phyloP scores from a whole-genome alignment of 1,284 basidiomycete species.

The Cyathus olla region DNA sequence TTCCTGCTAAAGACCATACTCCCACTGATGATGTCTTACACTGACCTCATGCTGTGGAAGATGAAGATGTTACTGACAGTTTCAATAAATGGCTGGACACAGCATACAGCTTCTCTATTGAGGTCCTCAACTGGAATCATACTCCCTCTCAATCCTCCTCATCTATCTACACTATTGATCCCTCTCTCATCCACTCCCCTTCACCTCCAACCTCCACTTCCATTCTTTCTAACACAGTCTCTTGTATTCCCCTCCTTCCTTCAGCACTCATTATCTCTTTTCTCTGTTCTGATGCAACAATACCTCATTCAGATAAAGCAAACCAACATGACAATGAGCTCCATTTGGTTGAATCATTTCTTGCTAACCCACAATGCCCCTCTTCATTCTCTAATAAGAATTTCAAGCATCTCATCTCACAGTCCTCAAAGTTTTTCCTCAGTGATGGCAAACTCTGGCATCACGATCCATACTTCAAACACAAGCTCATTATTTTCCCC shows the following conservation, averaged over 20 bases:
- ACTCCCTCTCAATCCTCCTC: not conserved
- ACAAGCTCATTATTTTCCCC: not conserved
- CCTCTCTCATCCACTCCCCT: not conserved
- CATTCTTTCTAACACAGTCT: not conserved
- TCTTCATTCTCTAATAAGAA: not conserved
- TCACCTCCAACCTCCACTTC: not conserved
- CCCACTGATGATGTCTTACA: constrained; percentile 44
- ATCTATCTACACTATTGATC: not conserved
- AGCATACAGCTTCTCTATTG: not conserved
- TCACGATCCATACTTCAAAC: not conserved
- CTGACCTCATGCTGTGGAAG: constrained; percentile 14
- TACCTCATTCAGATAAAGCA: not conserved
- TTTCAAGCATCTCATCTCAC: not conserved
- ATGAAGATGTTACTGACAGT: constrained; percentile 4
- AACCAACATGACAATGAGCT: not conserved
- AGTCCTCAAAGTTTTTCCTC: not conserved
- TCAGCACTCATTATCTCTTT: not conserved
- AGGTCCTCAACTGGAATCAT: not conserved
- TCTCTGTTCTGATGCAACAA: not conserved
- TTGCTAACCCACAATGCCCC: not conserved
- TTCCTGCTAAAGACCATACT: constrained; percentile 30
- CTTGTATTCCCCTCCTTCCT: not conserved
- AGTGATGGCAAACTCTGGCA: not conserved
- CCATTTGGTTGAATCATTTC: not conserved
- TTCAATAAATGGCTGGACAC: constrained; percentile 9